phyloP scores from a whole-genome alignment of 495 filamentous ascomycete species.

The Evernia prunastri region DNA sequence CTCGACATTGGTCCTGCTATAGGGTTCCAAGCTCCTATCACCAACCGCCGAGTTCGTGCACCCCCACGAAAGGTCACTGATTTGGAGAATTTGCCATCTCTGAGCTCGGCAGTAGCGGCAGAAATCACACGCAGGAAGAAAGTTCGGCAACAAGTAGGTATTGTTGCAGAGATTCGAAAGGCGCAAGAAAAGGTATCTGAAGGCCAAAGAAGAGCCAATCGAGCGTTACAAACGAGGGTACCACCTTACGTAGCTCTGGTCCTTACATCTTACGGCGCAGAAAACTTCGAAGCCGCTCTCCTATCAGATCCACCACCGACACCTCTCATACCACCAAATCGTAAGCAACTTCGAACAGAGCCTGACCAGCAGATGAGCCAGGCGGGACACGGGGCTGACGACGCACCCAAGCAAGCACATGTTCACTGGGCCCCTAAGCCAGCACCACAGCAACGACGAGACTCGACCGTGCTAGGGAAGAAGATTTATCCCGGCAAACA shows the following conservation, averaged over 20 bases:
- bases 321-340: not conserved
- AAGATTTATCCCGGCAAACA: not conserved
- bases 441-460: not conserved
- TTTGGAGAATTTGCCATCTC: not conserved
- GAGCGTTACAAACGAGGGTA: not conserved
- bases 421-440: not conserved
- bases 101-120: not conserved
- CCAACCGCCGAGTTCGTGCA: not conserved
- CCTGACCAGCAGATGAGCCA: not conserved
- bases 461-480: not conserved
- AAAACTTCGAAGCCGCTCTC: not conserved
- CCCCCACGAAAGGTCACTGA: not conserved
- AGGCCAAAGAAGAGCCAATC: not conserved
- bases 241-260: not conserved
- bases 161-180: not conserved
- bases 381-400: not conserved
- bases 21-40: not conserved
- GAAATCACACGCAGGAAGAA: not conserved
- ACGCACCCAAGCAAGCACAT: not conserved
- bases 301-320: not conserved
- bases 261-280: not conserved
- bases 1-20: not conserved
- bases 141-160: not conserved
- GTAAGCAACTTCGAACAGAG: not conserved
- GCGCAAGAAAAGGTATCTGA: not conserved